Evolutionary conservation across 805 yeast species (phyloP).

Genomic region (Lipomyces lipofer): DNA sequence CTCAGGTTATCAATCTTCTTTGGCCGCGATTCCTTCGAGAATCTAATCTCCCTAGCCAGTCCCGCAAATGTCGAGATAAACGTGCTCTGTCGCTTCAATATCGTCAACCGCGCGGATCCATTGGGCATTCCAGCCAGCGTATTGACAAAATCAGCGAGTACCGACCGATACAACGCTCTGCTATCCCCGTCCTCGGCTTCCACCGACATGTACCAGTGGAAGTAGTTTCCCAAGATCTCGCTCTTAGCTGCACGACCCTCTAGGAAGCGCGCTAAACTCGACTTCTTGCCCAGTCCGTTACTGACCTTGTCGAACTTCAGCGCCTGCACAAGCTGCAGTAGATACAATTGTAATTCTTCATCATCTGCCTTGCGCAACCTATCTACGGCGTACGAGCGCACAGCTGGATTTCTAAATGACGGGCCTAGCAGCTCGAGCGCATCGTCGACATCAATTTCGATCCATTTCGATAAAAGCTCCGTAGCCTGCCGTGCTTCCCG

Average conservation of each 20-base stretch:
- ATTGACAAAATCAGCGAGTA: conserved; percentile 49
- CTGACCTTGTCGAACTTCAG: conserved; percentile 64
- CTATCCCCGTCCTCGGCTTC: conserved; percentile 71
- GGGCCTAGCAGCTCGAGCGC: conserved; percentile 84
- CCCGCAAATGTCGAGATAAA: conserved; percentile 65
- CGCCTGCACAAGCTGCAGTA: conserved; percentile 89
- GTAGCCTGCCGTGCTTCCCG: conserved; percentile 77
- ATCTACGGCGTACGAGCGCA: conserved; percentile 85
- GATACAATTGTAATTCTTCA: conserved; percentile 68
- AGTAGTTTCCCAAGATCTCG: conserved; percentile 69
- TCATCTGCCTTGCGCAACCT: conserved; percentile 75
- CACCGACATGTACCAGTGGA: conserved; percentile 90
- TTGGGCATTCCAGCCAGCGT: conserved; percentile 38
- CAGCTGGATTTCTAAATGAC: conserved; percentile 67
- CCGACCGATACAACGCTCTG: conserved; percentile 46
- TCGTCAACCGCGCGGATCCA: conserved; percentile 37
- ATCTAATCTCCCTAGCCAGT: conserved; percentile 64
- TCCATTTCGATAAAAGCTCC: conserved; percentile 67
- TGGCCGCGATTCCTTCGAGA: conserved; percentile 71
- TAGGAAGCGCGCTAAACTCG: conserved; percentile 56
- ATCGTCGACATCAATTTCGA: conserved; percentile 77
- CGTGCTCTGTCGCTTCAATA: conserved; percentile 60
- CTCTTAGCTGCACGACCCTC: conserved; percentile 69
- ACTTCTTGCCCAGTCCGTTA: conserved; percentile 28
- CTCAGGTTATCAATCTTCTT: conserved; percentile 71